These are phyloP conservation scores for Pinus taeda DNA, from an alignment of 75 land plant species.

Conservation along the genomic window DNA sequence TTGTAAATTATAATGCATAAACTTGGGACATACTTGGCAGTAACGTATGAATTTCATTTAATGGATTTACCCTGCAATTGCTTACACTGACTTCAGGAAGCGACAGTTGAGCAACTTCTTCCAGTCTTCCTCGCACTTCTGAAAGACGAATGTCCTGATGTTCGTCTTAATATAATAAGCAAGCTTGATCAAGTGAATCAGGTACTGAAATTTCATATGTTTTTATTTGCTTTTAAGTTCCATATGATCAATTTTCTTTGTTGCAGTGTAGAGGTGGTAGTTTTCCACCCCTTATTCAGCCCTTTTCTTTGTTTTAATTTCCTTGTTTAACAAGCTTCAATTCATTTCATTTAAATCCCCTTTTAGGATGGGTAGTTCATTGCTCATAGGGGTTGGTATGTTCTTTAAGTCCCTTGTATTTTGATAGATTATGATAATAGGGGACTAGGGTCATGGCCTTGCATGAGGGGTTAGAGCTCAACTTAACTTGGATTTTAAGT, in stretches of 20 bases:
- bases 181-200: conserved; percentile 74
- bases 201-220: conserved; percentile 20
- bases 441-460: no score
- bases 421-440: no score
- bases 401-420: no score
- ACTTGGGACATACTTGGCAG: background rate
- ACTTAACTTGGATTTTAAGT: no score
- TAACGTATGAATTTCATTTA: background rate
- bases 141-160: conserved; percentile 68
- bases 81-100: conserved; percentile 35
- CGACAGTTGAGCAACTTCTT: conserved; percentile 60
- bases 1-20: background rate
- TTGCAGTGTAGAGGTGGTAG: background rate
- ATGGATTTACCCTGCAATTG: background rate
- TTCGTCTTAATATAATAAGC: conserved; percentile 64
- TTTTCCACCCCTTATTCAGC: no score
- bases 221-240: background rate
- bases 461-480: no score
- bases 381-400: no score
- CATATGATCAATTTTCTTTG: background rate
- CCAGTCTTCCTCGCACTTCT: conserved; percentile 59
- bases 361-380: no score
- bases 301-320: no score
- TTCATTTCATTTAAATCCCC: no score
- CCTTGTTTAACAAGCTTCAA: no score